Evolutionary conservation across 805 yeast species (phyloP), one percentile per base, ranked within the genome.

Genomic region (Candida fluviatilis): DNA sequence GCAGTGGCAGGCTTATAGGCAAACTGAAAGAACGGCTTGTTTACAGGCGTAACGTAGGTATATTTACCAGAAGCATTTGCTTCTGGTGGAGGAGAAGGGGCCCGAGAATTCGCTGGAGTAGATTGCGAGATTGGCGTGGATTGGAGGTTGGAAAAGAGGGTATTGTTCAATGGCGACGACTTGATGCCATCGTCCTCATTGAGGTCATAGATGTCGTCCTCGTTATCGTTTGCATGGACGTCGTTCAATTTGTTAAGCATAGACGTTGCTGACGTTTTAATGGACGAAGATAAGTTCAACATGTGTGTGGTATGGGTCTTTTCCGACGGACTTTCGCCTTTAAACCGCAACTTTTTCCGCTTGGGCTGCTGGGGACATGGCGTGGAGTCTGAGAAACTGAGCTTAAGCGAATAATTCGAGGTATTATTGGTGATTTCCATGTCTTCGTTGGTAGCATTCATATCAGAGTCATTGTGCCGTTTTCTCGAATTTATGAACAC

Each of bases 331-430:
- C 58, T 10, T 4, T 40, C 39, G 2, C 50, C 47, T 38, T 58
- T 60, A 35, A 58, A 54, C 43, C 55, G 57, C 26, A 62, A 41
- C 38, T 52, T 58, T 49, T 66, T 67, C n/a, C 69, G 49, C 31
- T 48, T 43, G 5, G 72, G 69, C 32, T 66, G 66, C 2, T 55
- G 46, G 2, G 73, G 73, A 41, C 73, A 67, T 8, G 73, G 73
- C 3, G 73, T 67, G 8, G 70, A 62, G 48, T 67, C 69, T 13
- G 65, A 58, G n/a, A 51, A 54, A 18, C 63, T 55, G 31, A 60
- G 58, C 40, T 64, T 58, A 24, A 49, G 29, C 16, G 35, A 31
- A 21, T 31, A 31, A n/a, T n/a, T 31, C 6, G 35, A 17, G 14
- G 26, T 31, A 31, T 31, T 31, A 10, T 15, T n/a, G 7, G 35